phyloP scores from a whole-genome alignment of 73 alveolate genomes.

The Paramecium sonneborni region DNA sequence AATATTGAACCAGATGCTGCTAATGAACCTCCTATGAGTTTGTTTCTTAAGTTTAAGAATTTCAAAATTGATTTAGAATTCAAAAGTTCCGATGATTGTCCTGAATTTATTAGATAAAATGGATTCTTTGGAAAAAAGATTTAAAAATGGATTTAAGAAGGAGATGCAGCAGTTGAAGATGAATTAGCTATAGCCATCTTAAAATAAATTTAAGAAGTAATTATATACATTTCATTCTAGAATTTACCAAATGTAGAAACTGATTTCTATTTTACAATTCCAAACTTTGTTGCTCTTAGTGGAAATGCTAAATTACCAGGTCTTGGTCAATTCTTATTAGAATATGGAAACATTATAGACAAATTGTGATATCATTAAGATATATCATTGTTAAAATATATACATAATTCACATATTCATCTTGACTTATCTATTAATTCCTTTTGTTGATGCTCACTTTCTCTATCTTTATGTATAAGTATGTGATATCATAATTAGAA shows the following conservation, averaged over 20 bases:
- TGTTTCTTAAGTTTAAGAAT: slow-evolving; percentile 15
- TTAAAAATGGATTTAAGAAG: not conserved
- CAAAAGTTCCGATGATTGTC: slow-evolving; percentile 29
- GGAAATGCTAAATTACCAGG: slow-evolving; percentile 22
- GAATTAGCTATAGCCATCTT: not conserved
- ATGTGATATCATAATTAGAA: not conserved
- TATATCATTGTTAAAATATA: not conserved
- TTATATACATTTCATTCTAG: not conserved
- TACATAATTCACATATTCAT: not conserved
- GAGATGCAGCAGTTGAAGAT: not conserved
- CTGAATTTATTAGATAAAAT: slow-evolving; percentile 30
- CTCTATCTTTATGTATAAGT: not conserved
- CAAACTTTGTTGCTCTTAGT: not conserved
- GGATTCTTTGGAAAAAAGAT: not conserved
- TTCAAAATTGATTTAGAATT: slow-evolving; percentile 29
- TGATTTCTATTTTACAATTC: slow-evolving; percentile 22
- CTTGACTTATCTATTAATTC: not conserved
- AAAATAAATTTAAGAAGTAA: not conserved
- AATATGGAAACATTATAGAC: not conserved
- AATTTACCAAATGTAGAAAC: not conserved
- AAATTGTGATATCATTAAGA: not conserved
- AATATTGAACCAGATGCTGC: slow-evolving; percentile 36
- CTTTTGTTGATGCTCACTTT: not conserved
- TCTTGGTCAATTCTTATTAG: not conserved
- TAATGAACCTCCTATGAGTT: slow-evolving; percentile 15